Percentiles rank a stretch among this genome's conserved stretches.
Conservation (phyloP, 2,329 filamentous ascomycete species). For the Dothiorella sarmentorum region DNA sequence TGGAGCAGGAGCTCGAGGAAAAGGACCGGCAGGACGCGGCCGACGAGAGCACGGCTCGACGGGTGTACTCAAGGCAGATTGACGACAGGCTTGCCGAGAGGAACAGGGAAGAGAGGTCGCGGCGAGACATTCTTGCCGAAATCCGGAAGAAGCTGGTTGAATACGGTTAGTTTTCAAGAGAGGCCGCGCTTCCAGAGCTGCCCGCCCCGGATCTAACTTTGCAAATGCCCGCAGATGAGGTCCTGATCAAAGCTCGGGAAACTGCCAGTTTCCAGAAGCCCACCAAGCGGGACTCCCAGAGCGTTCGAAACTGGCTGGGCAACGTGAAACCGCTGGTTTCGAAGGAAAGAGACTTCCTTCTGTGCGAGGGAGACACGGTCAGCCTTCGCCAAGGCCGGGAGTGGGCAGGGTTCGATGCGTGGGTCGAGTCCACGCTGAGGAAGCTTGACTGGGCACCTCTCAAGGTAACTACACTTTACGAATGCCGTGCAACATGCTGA, state of each 20-base stretch:
- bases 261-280: conserved; percentile 39
- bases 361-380: conserved; percentile 41
- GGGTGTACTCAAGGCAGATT: not conserved
- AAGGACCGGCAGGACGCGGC: conserved; percentile 29
- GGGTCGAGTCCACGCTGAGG: conserved; percentile 35
- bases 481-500: not conserved
- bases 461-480: conserved; percentile 25
- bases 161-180: conserved; percentile 29
- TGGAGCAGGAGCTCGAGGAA: conserved; percentile 29
- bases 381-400: conserved; percentile 40
- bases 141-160: conserved; percentile 34
- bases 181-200: too few relatives aligned
- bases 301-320: conserved; percentile 36
- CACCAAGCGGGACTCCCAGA: conserved; percentile 39
- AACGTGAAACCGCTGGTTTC: conserved; percentile 36
- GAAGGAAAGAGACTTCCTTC: conserved; percentile 36
- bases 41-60: not conserved
- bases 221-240: conserved; percentile 29
- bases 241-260: conserved; percentile 38
- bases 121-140: conserved; percentile 30
- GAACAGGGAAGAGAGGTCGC: not conserved
- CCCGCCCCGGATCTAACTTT: not conserved
- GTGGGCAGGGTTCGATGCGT: conserved; percentile 40
- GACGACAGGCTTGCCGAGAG: not conserved
- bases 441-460: conserved; percentile 27